Evolutionary conservation across 1,139 yeast genomes (phyloP), one percentile per base, ranked within the genome.

Genomic region (Pichia sp.): DNA sequence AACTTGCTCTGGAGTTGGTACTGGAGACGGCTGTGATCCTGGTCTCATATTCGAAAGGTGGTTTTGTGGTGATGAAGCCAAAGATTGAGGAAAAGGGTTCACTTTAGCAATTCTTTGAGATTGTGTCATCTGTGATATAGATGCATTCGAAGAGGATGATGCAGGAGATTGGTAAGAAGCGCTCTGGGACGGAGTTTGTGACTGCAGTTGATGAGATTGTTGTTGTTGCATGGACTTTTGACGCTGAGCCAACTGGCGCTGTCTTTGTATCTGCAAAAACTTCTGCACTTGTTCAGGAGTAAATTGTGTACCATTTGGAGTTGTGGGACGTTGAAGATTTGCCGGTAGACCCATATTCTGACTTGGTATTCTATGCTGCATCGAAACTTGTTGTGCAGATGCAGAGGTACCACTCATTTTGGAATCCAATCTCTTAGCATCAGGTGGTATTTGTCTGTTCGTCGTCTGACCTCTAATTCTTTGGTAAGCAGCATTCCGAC

Each of bases 251-350:
- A 79, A 59, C 56, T 80, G 72, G 55, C 83, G 71, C 58, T 80
- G 84, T 56, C 79, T 76, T 61, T 79, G 83, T 44, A 77, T 64
- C 55, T 79, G 83, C 48, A 80, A 65, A 41, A 80, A 66, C 55
- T 78, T 81, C 61, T 80, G 85, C 16, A 80, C 71, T 60, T 80
- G 85, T 58, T 80, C 84, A 16, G 76, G 75, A 0, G 83, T 77
- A 53, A 79, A 77, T 6, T 81, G 81, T 1, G 81, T 76, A 2
- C 82, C 83, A 60, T 77, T 76, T 1, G 82, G 79, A 1, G 79
- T 75, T 0, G 79, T 73, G 7, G 82, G 77, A 29, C 51, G 50
- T 14, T 48, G 51, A 27, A 51, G 42, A 14, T 45, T 36, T 44
- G 34, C 17, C 8, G 27, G 20, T n/a, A 31, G n/a, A 8, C 30